Base-by-base conservation (phyloP, 257 asterid genomes). In the Penstemon eatonii region DNA sequence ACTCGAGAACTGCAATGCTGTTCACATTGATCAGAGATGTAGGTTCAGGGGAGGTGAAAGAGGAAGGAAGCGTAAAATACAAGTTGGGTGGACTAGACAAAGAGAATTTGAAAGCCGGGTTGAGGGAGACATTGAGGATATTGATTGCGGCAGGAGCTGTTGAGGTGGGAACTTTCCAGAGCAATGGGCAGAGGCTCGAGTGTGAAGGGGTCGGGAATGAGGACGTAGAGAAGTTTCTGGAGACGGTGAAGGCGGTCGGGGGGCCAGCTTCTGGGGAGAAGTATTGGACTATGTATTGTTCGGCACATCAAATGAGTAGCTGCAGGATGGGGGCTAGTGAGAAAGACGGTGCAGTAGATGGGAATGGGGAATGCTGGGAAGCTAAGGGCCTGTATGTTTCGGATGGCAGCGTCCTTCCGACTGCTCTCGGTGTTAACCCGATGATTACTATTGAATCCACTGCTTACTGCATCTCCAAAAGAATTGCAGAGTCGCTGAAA, bases 291-390 rank as follows among this genome's bases (percentile, higher is more conserved):
- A 12, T 79, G 6, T 90, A 86, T 66, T 80, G 83, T 54, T 93
- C 99, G 0, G 97, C 97, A 0, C 98, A 92, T 79, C 98, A 92
- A 78, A 85, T 92, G 92, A 87, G 98, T 25, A 90, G 96, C 69
- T 92, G 98, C 73, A 72, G 86, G 39, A 88, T 90, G 89, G 98
- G 97, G 4, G 63, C 58, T 1, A 70, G 54, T 11, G 88, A 83
- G 73, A 92, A 82, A 49, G 88, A 86, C 0, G 97, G 96, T 0
- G 98, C 86, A 3, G 95, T 90, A 1, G 95, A 93, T 65, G 84
- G 80, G 60, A 79, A 85, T 33, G 97, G 98, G 41, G 97, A 93
- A 46, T 76, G 92, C 55, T 93, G 98, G 98, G 97, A 90, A 61
- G 96, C 92, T 3, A 74, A 86, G 78, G 95, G 95, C 0, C 75